Percentiles rank a stretch among this genome's conserved stretches.
phyloP scores from a whole-genome alignment of 768 basidiomycete genomes.

The Collybia nuda region DNA sequence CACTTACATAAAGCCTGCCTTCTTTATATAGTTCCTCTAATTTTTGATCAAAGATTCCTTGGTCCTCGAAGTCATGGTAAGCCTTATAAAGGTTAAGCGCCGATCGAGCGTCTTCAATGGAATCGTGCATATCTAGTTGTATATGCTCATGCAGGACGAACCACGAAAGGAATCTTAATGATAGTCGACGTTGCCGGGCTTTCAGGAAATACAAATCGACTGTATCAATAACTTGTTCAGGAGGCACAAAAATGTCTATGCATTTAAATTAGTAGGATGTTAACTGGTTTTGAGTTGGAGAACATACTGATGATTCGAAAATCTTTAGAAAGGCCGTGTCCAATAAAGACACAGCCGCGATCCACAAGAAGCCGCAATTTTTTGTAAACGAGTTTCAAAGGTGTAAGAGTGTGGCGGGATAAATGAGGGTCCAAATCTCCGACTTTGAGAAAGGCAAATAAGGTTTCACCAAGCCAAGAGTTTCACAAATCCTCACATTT shows the following conservation, averaged over 20 bases:
- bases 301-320: constrained; percentile 95
- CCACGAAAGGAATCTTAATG: constrained; percentile 92
- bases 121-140: constrained; percentile 93
- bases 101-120: constrained; percentile 94
- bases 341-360: constrained; percentile 93
- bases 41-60: constrained; percentile 80
- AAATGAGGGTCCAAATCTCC: constrained; percentile 88
- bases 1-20: constrained; percentile 64
- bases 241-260: constrained; percentile 92
- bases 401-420: constrained; percentile 88
- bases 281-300: background rate
- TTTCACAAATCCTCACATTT: constrained; percentile 56
- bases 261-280: background rate
- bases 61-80: constrained; percentile 72
- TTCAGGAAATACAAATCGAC: constrained; percentile 93
- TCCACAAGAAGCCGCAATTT: constrained; percentile 93
- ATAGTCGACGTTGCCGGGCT: constrained; percentile 81
- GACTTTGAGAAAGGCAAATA: constrained; percentile 41
- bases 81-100: constrained; percentile 85
- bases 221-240: constrained; percentile 94
- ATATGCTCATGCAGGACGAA: constrained; percentile 90
- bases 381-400: constrained; percentile 97
- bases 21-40: constrained; percentile 83
- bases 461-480: background rate
- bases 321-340: constrained; percentile 96